Evolutionary conservation across 805 yeast species (phyloP), one percentile per base, ranked within the genome.

Genomic region (Cyberlindnera maritima): DNA sequence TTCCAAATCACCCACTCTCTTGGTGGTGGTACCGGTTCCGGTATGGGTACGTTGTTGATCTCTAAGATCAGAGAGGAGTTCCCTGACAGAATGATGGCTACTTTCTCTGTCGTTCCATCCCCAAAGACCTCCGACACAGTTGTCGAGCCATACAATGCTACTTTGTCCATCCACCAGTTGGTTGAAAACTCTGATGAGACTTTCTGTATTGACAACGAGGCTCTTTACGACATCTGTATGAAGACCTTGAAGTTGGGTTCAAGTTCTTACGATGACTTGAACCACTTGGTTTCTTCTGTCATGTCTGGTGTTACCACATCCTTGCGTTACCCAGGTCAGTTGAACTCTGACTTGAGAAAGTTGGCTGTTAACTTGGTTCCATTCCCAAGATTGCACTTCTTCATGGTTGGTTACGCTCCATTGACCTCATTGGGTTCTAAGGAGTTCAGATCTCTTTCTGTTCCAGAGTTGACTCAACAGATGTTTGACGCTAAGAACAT

Each of bases 11-110:
- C 97, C 36, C 99, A 92, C 70, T 92, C 98, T 23, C 80, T 92
- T 58, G 98, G 98, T 70, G 99, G 99, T 76, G 99, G 99, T 80
- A 92, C 99, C 43, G 99, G 99, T 65, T 90, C 97, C 25, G 99
- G 99, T 64, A 83, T 92, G 67, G 99, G 98, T 45, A 90, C 98
- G 34, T 76, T 92, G 58, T 78, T 92, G 64, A 80, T 92, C 62
- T 97, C 92, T 72, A 94, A 90, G 64, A 82, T 92, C 59, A 86
- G 96, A 36, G 80, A 83, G 60, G 97, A 92, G 69, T 92, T 83
- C 68, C 97, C 97, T 63, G 95, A 92, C 72, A 92, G 95, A 76
- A 87, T 97, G 60, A 94, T 92, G 76, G 83, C 95, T 58, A 97
- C 95, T 71, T 92, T 92, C 64, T 97, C 98, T 33, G 97, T 94